Evolutionary conservation across 805 yeast species (phyloP).

Genomic region (Candida suzukii): DNA sequence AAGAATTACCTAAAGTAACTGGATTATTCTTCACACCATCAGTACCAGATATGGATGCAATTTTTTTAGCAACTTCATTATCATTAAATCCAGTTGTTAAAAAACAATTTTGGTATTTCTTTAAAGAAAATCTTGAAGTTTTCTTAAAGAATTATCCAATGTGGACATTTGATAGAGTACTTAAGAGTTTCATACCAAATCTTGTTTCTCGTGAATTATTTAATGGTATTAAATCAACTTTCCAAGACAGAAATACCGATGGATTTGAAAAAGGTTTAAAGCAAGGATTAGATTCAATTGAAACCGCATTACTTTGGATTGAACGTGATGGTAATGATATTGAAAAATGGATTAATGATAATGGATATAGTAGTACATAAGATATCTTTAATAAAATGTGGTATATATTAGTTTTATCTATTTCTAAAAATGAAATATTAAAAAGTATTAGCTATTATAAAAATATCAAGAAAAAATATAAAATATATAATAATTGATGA

Average conservation of each 20-base stretch:
- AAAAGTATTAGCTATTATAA: too few species aligned
- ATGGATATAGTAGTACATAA: conserved; percentile 3
- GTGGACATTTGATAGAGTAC: conserved; percentile 28
- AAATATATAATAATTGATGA: too few species aligned
- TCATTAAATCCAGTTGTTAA: conserved; percentile 39
- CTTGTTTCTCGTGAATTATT: conserved; percentile 29
- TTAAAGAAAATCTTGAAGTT: conserved; percentile 38
- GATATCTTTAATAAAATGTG: too few species aligned
- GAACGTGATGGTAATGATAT: conserved; percentile 36
- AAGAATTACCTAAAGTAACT: conserved; percentile 32
- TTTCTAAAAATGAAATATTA: too few species aligned
- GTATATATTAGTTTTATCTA: too few species aligned
- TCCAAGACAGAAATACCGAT: conserved; percentile 36
- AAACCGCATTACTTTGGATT: conserved; percentile 44
- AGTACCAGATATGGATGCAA: conserved; percentile 54
- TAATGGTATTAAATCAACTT: conserved; percentile 35
- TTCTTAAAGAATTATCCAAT: conserved; percentile 33
- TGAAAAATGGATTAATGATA: conserved; percentile 31
- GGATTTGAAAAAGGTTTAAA: conserved; percentile 53
- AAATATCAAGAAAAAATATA: too few species aligned
- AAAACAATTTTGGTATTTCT: conserved; percentile 39
- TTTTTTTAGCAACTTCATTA: conserved; percentile 40
- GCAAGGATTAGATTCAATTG: conserved; percentile 51
- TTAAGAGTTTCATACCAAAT: conserved; percentile 26
- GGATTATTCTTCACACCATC: conserved; percentile 32